phyloP scores from a whole-genome alignment of 768 basidiomycete species.

The Russula emetica region DNA sequence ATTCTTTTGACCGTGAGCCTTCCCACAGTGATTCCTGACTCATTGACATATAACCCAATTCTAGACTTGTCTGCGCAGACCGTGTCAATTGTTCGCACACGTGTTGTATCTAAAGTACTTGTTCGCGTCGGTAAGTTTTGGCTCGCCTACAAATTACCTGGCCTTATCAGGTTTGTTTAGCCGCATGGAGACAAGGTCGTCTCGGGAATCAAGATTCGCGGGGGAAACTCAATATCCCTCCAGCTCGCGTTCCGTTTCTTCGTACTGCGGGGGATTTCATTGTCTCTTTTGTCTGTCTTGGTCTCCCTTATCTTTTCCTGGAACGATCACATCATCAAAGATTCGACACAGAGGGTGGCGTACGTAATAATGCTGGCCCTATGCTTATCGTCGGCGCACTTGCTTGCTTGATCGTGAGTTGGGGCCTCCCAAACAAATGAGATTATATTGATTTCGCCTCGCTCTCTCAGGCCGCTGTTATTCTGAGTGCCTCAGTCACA shows the following conservation, averaged over 20 bases:
- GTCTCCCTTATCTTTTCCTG: slow-evolving; percentile 74
- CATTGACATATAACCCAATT: neutral
- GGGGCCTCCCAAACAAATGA: neutral
- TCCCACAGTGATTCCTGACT: slow-evolving; percentile 1
- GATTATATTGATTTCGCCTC: slow-evolving; percentile 10
- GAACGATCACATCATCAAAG: slow-evolving; percentile 47
- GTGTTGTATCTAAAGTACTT: slow-evolving; percentile 26
- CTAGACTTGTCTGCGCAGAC: slow-evolving; percentile 7
- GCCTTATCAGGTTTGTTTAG: slow-evolving; percentile 13
- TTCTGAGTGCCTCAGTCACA: slow-evolving; percentile 77
- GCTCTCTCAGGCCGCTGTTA: slow-evolving; percentile 61
- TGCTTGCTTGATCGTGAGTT: slow-evolving; percentile 34
- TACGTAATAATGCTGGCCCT: slow-evolving; percentile 44
- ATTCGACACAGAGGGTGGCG: slow-evolving; percentile 58
- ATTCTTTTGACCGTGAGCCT: slow-evolving; percentile 37
- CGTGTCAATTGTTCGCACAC: slow-evolving; percentile 23
- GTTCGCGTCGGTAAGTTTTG: slow-evolving; percentile 24
- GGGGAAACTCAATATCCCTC: neutral
- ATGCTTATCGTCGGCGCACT: slow-evolving; percentile 62
- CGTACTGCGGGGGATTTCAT: slow-evolving; percentile 55
- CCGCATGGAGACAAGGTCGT: slow-evolving; percentile 25
- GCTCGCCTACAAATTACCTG: neutral
- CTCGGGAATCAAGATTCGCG: slow-evolving; percentile 8
- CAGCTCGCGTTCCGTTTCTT: slow-evolving; percentile 38
- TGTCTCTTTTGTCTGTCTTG: slow-evolving; percentile 62